phyloP scores from a whole-genome alignment of 1,139 yeast genomes.

The Starmera stellimalicola region DNA sequence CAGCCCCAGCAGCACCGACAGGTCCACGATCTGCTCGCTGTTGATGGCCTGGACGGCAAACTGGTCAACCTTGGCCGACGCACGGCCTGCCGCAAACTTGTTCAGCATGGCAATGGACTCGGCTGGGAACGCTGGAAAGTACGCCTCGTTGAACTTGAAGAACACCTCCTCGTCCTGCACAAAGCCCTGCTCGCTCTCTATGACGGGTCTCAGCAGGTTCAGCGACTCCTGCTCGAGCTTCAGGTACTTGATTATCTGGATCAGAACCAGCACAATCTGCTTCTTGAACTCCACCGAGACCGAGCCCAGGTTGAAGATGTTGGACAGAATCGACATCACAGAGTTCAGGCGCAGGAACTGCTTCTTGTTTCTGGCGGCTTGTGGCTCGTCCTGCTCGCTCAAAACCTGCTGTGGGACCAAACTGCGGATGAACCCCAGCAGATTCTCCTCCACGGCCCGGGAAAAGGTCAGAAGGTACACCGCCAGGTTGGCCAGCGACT shows the following conservation, averaged over 20 bases:
- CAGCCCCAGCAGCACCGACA: background rate
- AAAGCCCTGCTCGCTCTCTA: background rate
- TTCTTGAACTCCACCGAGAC: slow-evolving; percentile 5
- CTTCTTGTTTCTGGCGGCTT: slow-evolving; percentile 13
- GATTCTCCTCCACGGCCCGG: slow-evolving; percentile 4
- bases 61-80: background rate
- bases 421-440: slow-evolving; percentile 5
- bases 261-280: slow-evolving; percentile 8
- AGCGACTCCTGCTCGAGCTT: slow-evolving; percentile 10
- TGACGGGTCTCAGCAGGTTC: slow-evolving; percentile 8
- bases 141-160: background rate
- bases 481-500: slow-evolving; percentile 12
- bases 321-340: slow-evolving; percentile 10
- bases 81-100: background rate
- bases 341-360: slow-evolving; percentile 9
- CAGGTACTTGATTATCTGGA: slow-evolving; percentile 4
- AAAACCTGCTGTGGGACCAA: slow-evolving; percentile 2
- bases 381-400: background rate
- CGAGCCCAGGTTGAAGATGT: slow-evolving; percentile 10
- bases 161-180: background rate
- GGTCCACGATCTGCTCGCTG: background rate
- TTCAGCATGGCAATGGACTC: background rate
- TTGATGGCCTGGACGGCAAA: background rate
- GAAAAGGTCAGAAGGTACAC: slow-evolving; percentile 10
- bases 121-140: background rate